Base-by-base conservation (phyloP, 345 rosid species). In the Microthlaspi erraticum region DNA sequence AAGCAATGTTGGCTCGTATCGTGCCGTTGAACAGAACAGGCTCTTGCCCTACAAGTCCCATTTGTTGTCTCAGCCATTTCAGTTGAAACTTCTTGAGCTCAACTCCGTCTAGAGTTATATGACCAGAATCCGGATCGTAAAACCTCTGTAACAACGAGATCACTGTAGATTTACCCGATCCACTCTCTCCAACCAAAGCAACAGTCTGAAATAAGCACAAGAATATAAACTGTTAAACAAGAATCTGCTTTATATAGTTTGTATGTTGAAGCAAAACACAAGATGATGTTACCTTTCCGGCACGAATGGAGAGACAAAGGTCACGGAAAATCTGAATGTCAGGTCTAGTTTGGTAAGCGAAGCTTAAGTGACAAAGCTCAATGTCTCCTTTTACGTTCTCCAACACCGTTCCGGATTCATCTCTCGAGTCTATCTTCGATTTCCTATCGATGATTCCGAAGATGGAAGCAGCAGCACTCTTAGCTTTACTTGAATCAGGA, bases 141-240 rank as follows among this genome's bases (percentile, higher is more conserved):
- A 88, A 86, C 63, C 94, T 82, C 58, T 82, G 86, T 73, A 86
- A 29, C 73, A 88, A 42, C 5, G 85, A 71, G 17, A 88, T 81
- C 37, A 84, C 82, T 0, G 89, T 86, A 5, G 94, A 86, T 73
- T 88, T 88, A 31, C 91, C 94, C 0, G 85, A 74, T 7, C 91
- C 94, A 49, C 91, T 86, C 68, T 86, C 94, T 44, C 91, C 94
- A n/a, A 88, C 91, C 44, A 86, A 53, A 34, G 88, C 94, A 60
- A 84, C 84, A 4, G 82, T 83, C 91, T 88, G 83, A 17, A 37
- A 46, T 6, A 29, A 48, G 5, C 33, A 50, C 36, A 23, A 50
- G 5, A 36, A 3, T 60, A 5, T 17, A 26, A 29, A 43, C 26
- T 12, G 29, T 31, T 29, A n/a, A 20, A 31, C 0, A n/a, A 53